Evolutionary conservation across 1,284 basidiomycete species (phyloP).

Genomic region (Chalciporus sp.): DNA sequence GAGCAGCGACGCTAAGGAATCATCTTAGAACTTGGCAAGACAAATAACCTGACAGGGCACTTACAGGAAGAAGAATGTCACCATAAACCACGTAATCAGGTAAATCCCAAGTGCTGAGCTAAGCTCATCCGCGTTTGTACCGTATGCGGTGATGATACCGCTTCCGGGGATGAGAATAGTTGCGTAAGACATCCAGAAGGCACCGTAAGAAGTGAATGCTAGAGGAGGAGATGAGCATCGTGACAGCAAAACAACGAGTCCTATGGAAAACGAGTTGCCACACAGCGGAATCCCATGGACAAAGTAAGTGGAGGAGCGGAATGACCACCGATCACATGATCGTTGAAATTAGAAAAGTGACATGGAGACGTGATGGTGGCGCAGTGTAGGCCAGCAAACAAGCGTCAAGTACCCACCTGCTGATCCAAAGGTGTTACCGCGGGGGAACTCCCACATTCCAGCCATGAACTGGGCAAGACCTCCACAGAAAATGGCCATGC

Average conservation of each 20-base stretch:
- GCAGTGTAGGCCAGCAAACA: not conserved
- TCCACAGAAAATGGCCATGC: slow-evolving; percentile 82
- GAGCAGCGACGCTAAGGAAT: slow-evolving; percentile 55
- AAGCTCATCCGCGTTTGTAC: slow-evolving; percentile 42
- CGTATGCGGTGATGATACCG: slow-evolving; percentile 59
- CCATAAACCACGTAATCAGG: slow-evolving; percentile 69
- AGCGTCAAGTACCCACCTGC: slow-evolving; percentile 49
- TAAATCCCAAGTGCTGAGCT: slow-evolving; percentile 65
- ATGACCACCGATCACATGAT: slow-evolving; percentile 1
- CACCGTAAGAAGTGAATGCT: slow-evolving; percentile 84
- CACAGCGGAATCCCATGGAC: too few species aligned
- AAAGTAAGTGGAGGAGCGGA: too few species aligned
- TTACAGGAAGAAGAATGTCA: slow-evolving; percentile 57
- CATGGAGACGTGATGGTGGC: not conserved
- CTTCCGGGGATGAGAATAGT: slow-evolving; percentile 65
- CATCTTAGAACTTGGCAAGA: not conserved
- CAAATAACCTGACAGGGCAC: slow-evolving; percentile 17
- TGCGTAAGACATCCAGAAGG: slow-evolving; percentile 83
- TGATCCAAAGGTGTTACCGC: slow-evolving; percentile 70
- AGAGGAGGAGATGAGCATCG: not conserved
- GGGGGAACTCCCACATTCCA: slow-evolving; percentile 83
- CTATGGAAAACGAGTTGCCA: too few species aligned
- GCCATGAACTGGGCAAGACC: slow-evolving; percentile 80
- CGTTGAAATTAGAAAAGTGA: not conserved
- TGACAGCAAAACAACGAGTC: too few species aligned